Base-by-base conservation (phyloP, 306 rosid species). In the Prunus salicina region DNA sequence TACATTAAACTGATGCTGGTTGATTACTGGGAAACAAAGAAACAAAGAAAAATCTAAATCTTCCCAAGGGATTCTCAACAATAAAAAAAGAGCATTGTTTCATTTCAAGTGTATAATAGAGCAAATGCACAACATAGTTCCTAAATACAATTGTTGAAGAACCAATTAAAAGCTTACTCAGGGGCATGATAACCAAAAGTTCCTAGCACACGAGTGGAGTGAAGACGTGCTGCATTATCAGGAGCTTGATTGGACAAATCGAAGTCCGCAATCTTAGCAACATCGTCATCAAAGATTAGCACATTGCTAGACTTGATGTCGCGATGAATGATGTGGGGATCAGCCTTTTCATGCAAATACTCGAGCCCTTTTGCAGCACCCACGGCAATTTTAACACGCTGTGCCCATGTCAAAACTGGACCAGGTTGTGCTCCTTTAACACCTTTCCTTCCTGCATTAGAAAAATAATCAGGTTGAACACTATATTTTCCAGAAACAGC, bases 181-280 rank as follows among this genome's bases (percentile, higher is more conserved):
- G 98, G 98, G 64, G 97, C 97, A 82, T 93, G 98, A 84, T 93
- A 93, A 70, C 98, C 98, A 77, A 91, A 91, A 76, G 97, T 93
- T 78, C 97, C 98, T 43, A 93, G 96, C 82, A 88, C 98, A 78
- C 97, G 98, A 41, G 98, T 91, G 20, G 98, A 93, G 73, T 91
- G 97, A 78, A 93, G 98, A 58, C 98, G 95, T 25, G 98, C 95
- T 57, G 98, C 97, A 94, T 89, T 91, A 87, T 93, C 98, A 61
- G 98, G 97, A 81, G 98, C 96, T 82, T 93, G 98, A 72, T 93
- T 93, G 80, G 96, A 93, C 85, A 93, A 85, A 88, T 93, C 98
- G 82, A 93, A 93, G 82, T 93, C 98, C 2, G 97, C 95, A 82
- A 93, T 91, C 79, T 93, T 93, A 69, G 97, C 97, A 38, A 93